Evolutionary conservation across 805 yeast genomes (phyloP).

Genomic region (Dipodascus geniculatus): DNA sequence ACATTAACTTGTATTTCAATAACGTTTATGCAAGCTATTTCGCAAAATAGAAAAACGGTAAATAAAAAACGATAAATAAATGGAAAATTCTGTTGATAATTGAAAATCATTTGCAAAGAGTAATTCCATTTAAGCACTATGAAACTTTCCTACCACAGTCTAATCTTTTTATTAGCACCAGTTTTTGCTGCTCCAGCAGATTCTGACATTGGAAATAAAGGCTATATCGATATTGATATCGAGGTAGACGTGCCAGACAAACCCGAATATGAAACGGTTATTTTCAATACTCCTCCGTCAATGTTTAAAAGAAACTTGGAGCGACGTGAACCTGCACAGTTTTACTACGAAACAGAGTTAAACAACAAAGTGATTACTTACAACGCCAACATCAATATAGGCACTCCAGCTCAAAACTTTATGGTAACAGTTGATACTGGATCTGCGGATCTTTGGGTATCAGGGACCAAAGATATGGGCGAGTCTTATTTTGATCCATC

Average conservation of each 20-base stretch:
- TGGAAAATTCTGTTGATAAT: too few relatives aligned
- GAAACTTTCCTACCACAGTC: background rate
- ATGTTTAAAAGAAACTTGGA: background rate
- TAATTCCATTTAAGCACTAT: background rate
- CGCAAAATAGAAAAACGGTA: too few relatives aligned
- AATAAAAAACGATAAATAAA: too few relatives aligned
- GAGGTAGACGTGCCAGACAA: background rate
- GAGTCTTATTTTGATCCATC: conserved; percentile 2
- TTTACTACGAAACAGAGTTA: background rate
- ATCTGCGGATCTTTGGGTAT: conserved; percentile 56
- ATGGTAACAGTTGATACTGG: conserved; percentile 55
- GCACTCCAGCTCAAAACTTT: conserved; percentile 44
- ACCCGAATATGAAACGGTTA: background rate
- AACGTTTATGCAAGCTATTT: too few relatives aligned
- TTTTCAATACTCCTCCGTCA: background rate
- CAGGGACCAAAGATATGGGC: background rate
- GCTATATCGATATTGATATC: background rate
- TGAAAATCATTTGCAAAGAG: too few relatives aligned
- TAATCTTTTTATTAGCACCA: background rate
- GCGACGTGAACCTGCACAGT: background rate
- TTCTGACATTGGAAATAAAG: background rate
- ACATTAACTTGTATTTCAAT: background rate
- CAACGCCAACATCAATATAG: conserved; percentile 28
- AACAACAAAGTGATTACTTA: background rate
- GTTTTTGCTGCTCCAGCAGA: background rate